Percentiles rank a stretch among this genome's conserved stretches.
These are phyloP conservation scores for Saccharomycopsis selenospora DNA, from an alignment of 805 yeast genomes.

Conservation along the genomic window DNA sequence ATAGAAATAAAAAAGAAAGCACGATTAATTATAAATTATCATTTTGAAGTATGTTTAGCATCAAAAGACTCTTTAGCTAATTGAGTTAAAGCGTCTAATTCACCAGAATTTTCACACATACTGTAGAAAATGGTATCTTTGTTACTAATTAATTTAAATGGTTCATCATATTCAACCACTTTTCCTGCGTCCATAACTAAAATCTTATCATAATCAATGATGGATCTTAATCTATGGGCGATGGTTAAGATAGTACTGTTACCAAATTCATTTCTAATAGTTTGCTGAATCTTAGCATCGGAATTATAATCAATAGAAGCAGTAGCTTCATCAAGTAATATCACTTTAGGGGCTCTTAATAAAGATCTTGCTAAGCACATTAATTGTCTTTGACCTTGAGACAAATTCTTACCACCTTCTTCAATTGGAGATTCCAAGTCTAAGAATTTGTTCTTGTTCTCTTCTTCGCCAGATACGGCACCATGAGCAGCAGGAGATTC, in stretches of 20 bases:
- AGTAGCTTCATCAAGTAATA: constrained; percentile 78
- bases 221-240: constrained; percentile 79
- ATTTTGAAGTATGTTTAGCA: neutral
- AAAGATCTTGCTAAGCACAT: constrained; percentile 75
- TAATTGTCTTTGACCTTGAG: constrained; percentile 82
- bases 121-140: constrained; percentile 48
- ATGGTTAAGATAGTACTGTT: constrained; percentile 70
- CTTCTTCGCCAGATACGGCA: constrained; percentile 31
- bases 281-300: constrained; percentile 70
- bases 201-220: constrained; percentile 76
- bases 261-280: constrained; percentile 69
- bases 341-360: constrained; percentile 61
- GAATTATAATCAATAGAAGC: constrained; percentile 81
- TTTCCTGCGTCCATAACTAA: constrained; percentile 78
- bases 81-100: constrained; percentile 64
- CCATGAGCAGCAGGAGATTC: constrained; percentile 8
- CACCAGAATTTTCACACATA: constrained; percentile 88
- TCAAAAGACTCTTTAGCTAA: constrained; percentile 62
- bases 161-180: constrained; percentile 67
- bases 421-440: constrained; percentile 49
- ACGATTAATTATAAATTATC: no score
- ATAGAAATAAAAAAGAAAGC: no score
- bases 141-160: constrained; percentile 48
- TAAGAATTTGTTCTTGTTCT: constrained; percentile 64
- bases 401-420: constrained; percentile 74